Evolutionary conservation across 164 flowering plant species (phyloP), one percentile per base, ranked within the genome.

Genomic region (Tetracentron sinense): DNA sequence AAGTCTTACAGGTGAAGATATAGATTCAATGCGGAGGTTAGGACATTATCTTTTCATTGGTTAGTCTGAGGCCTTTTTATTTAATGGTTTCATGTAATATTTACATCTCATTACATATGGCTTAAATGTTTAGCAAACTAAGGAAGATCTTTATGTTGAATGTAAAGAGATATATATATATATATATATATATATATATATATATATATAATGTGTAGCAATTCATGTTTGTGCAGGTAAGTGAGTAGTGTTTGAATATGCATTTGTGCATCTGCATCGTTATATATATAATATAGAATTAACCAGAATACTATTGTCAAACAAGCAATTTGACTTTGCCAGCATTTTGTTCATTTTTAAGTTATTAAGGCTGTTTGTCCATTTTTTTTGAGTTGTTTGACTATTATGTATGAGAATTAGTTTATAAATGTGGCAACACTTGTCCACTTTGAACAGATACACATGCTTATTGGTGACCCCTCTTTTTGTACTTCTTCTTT

Each of bases 1-100:
- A 75, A 83, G 55, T 63, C 92, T 94, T 7, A 82, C 90, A 57
- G 85, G 93, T 60, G 92, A 87, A 72, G 98, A 89, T 67, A 90
- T 94, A 59, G 88, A 83, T 62, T 79, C 72, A 51, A 69, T 94
- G 93, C 81, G 86, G 42, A 88, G 89, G 97, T 92, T 61, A 75
- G 78, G 31, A 6, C 27, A 0, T 56, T 19, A 11, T 3, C 42
- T n/a, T 54, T 72, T 16, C 33, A 7, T 30, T 33, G 33, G 25
- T 25, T 30, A 46, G 14, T 6, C 8, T 62, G 48, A 33, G 27
- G 30, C 1, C 46, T 7, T 21, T 47, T 28, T 19, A 48, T 7
- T 38, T 26, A 54, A 22, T 55, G 21, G 10, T 54, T 20, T 42
- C 6, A 47, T 46, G 42, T 26, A 61, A 26, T 42, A 20, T 29